Percentiles rank a stretch among this genome's conserved stretches.
phyloP scores from a whole-genome alignment of 331 rosid genomes.

The Rosa hybrid region DNA sequence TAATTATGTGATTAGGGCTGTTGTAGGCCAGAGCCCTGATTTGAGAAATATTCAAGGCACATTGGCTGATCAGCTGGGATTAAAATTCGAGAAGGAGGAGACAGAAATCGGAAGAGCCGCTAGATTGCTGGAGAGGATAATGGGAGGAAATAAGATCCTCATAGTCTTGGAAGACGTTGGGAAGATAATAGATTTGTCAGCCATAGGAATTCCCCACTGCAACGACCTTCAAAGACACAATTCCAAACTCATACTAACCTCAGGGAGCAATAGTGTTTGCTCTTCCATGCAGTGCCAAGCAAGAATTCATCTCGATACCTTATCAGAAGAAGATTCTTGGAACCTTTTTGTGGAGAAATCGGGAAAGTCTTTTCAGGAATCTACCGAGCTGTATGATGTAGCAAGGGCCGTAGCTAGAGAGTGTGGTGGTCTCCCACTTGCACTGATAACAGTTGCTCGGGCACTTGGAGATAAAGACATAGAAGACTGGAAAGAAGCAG shows the following conservation, averaged over 20 bases:
- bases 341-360: background rate
- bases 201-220: conserved; percentile 12
- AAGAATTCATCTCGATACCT: background rate
- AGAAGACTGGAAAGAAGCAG: conserved; percentile 8
- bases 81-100: background rate
- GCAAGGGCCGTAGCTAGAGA: background rate
- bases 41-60: background rate
- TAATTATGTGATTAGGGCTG: background rate
- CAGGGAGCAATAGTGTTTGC: conserved; percentile 9
- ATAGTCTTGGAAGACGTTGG: background rate
- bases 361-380: background rate
- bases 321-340: background rate
- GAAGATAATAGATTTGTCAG: background rate
- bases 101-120: background rate
- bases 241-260: conserved; percentile 15
- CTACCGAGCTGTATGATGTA: background rate
- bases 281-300: background rate
- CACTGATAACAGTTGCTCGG: conserved; percentile 11
- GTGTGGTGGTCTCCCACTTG: background rate
- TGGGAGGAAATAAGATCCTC: background rate
- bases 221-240: background rate
- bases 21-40: background rate
- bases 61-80: background rate
- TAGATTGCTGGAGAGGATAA: background rate
- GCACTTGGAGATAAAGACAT: conserved; percentile 17